Percentiles rank a stretch among this genome's conserved stretches.
phyloP scores from a whole-genome alignment of 1,284 basidiomycete genomes.

The Sporisorium scitamineum region DNA sequence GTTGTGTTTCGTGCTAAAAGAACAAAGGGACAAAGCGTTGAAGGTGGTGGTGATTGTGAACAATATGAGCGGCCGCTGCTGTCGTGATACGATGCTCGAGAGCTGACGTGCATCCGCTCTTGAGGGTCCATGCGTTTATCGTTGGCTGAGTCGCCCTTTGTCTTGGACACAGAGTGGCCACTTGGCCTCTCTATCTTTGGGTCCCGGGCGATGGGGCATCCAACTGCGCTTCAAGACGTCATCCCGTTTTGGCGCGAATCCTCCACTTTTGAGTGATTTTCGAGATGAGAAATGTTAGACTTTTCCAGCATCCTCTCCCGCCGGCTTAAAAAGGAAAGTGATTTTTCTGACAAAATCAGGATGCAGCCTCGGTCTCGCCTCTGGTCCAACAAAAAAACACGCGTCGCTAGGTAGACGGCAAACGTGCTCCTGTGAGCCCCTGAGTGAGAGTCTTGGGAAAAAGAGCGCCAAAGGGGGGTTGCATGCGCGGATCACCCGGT shows the following conservation, averaged over 20 bases:
- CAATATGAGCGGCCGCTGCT: no score
- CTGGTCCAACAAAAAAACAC: not conserved
- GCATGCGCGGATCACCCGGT: not conserved
- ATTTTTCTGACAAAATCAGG: no score
- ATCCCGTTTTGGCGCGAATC: not conserved
- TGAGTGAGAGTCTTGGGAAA: not conserved
- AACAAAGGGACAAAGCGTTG: slow-evolving; percentile 1
- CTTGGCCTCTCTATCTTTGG: not conserved
- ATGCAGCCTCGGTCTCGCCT: no score
- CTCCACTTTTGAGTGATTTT: not conserved
- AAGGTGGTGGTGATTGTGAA: slow-evolving; percentile 10
- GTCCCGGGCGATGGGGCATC: not conserved
- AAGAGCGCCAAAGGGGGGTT: not conserved
- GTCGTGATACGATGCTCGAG: no score
- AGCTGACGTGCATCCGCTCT: not conserved
- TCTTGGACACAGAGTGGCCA: no score
- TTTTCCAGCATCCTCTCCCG: not conserved
- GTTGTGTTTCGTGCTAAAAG: not conserved
- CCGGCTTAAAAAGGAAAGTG: slow-evolving; percentile 3
- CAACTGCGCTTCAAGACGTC: not conserved
- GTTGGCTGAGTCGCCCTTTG: not conserved
- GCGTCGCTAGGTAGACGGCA: not conserved
- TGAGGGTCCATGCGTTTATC: not conserved
- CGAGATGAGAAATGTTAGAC: not conserved
- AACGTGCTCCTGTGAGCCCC: not conserved